Base-by-base conservation (phyloP, 169 alveolate genomes). In the Plasmodium reichenowi region DNA sequence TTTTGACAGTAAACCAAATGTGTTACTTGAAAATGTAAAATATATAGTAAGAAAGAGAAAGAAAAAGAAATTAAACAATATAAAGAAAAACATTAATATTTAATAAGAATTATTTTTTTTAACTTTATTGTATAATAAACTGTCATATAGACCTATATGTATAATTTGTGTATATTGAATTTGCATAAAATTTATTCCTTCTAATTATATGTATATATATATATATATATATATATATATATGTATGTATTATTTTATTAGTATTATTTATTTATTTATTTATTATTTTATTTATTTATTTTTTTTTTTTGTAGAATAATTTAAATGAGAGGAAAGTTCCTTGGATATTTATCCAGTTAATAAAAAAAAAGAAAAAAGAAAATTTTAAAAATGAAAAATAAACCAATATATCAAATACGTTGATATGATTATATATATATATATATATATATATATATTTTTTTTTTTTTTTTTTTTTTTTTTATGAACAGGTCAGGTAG, bases 281-380 rank as follows among this genome's bases (percentile, higher is more conserved):
- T 20, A 24, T 66, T 7, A 7, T 7, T 20, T 10, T 6, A 12
- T 64, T 20, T 22, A 4, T n/a, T 64, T 64, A 10, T 45, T 10
- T 24, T 24, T 24, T 24, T 54, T 9, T 60, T 62, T 63, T 17
- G 32, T 54, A 80, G 89, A 47, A 45, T 32, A 60, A 45, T 15
- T 58, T 59, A 59, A 63, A 58, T 22, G 54, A 66, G 9, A 50
- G 62, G 50, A 66, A 72, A 9, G 32, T 66, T 60, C 89, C 89
- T 43, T 80, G 89, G 89, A 80, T 80, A 59, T 80, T 80, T 60
- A 80, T 80, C 1, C 89, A 80, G 89, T 75, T 62, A 74, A 74
- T 59, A 52, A 20, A 68, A 76, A 64, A 78, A 52, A 32, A 29
- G 38, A 29, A 32, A n/a, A 24, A 66, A 66, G 52, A 52, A 26